Conservation (phyloP, 1,139 yeast species). For the Nakaseomyces nivariensis region DNA sequence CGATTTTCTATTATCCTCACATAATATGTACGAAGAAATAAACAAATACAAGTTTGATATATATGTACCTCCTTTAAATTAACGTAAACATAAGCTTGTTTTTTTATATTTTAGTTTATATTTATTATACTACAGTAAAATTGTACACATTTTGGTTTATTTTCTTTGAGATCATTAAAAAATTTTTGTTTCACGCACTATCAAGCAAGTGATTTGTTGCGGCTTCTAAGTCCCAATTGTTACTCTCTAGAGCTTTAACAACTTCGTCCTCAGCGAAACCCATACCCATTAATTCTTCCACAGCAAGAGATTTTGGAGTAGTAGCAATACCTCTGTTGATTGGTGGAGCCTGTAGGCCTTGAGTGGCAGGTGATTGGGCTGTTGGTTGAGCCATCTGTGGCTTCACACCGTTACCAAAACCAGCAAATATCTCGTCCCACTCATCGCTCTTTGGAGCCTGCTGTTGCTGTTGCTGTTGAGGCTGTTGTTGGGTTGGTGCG, state of each 20-base stretch:
- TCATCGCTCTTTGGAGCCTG: slow-evolving; percentile 43
- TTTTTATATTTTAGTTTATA: too few relatives aligned
- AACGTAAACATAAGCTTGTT: too few relatives aligned
- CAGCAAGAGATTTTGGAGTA: slow-evolving; percentile 38
- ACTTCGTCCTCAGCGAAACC: slow-evolving; percentile 69
- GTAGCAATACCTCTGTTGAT: slow-evolving; percentile 31
- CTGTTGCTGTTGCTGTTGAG: slow-evolving; percentile 7
- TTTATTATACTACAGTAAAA: not conserved
- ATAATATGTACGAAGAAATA: too few relatives aligned
- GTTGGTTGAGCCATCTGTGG: slow-evolving; percentile 9
- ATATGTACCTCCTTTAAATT: too few relatives aligned
- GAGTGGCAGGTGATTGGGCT: slow-evolving; percentile 5
- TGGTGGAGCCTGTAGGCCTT: slow-evolving; percentile 8
- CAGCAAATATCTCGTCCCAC: slow-evolving; percentile 92
- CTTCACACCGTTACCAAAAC: slow-evolving; percentile 50
- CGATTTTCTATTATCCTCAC: too few relatives aligned
- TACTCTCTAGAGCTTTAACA: slow-evolving; percentile 53
- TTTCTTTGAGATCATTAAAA: not conserved
- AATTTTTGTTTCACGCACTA: slow-evolving; percentile 33
- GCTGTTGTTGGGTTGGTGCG: slow-evolving; percentile 7
- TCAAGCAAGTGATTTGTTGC: slow-evolving; percentile 82
- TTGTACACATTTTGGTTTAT: not conserved
- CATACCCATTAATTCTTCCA: slow-evolving; percentile 80
- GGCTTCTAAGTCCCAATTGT: slow-evolving; percentile 67
- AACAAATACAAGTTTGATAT: too few relatives aligned